phyloP scores from a whole-genome alignment of 2,329 filamentous ascomycete genomes.

The Colletotrichum scovillei region DNA sequence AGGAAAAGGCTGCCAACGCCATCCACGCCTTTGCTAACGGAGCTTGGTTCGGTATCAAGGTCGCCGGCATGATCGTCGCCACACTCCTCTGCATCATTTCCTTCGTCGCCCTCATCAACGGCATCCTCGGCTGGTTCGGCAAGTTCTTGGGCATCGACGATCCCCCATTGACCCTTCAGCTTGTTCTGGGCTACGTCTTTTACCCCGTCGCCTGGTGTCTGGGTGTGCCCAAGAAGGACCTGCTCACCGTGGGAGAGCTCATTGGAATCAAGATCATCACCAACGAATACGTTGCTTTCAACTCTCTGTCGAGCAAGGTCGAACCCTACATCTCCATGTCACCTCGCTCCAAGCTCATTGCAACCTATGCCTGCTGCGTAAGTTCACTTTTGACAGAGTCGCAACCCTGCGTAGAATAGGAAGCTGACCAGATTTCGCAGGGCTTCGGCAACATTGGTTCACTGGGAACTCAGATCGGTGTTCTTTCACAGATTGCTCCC shows the following conservation, averaged over 20 bases:
- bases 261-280: conserved; percentile 32
- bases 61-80: conserved; percentile 79
- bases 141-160: conserved; percentile 74
- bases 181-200: conserved; percentile 78
- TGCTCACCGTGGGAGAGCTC: conserved; percentile 22
- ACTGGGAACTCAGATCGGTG: conserved; percentile 29
- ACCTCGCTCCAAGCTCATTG: conserved; percentile 25
- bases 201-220: conserved; percentile 79
- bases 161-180: conserved; percentile 67
- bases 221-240: conserved; percentile 59
- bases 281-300: conserved; percentile 28
- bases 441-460: conserved; percentile 30
- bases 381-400: background rate
- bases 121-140: conserved; percentile 79
- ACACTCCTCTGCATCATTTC: conserved; percentile 80
- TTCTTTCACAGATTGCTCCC: conserved; percentile 29
- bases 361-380: conserved; percentile 30
- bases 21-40: conserved; percentile 81
- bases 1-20: conserved; percentile 71
- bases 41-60: conserved; percentile 80
- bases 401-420: background rate
- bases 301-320: conserved; percentile 22
- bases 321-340: conserved; percentile 31
- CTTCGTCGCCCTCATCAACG: conserved; percentile 74
- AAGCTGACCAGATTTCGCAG: background rate